These are phyloP conservation scores for Pestalotiopsis sp. DNA, from an alignment of 2,329 filamentous ascomycete species.

Conservation along the genomic window DNA sequence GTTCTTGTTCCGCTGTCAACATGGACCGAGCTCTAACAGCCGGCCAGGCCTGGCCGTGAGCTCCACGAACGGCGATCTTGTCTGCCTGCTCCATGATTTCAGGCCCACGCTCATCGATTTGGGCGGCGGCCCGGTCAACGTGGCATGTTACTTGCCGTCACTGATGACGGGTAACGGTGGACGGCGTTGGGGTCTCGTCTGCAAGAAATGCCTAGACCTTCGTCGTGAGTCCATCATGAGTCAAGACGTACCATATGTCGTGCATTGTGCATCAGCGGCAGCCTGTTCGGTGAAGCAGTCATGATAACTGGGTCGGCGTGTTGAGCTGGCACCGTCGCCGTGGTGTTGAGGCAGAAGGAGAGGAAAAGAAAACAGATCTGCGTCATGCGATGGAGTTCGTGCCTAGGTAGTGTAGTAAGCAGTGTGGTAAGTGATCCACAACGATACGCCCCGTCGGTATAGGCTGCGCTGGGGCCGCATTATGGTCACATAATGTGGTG, in stretches of 20 bases:
- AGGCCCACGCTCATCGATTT: neutral
- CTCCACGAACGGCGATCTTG: neutral
- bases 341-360: neutral
- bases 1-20: neutral
- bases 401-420: neutral
- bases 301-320: neutral
- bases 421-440: neutral
- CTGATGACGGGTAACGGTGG: neutral
- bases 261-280: neutral
- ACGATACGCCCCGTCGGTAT: neutral
- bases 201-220: neutral
- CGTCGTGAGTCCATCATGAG: neutral
- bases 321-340: neutral
- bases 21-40: neutral
- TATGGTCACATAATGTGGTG: neutral
- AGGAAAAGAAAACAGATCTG: neutral
- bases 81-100: neutral
- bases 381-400: neutral
- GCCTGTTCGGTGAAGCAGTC: neutral
- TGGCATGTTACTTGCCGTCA: neutral
- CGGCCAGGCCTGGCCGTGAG: neutral
- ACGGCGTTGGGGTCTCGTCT: neutral
- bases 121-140: neutral
- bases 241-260: neutral
- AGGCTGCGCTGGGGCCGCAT: too few relatives aligned